Percentiles rank a stretch among this genome's conserved stretches.
Conservation (phyloP, 108 stramenopile species). For the Heterococcus sp. region DNA sequence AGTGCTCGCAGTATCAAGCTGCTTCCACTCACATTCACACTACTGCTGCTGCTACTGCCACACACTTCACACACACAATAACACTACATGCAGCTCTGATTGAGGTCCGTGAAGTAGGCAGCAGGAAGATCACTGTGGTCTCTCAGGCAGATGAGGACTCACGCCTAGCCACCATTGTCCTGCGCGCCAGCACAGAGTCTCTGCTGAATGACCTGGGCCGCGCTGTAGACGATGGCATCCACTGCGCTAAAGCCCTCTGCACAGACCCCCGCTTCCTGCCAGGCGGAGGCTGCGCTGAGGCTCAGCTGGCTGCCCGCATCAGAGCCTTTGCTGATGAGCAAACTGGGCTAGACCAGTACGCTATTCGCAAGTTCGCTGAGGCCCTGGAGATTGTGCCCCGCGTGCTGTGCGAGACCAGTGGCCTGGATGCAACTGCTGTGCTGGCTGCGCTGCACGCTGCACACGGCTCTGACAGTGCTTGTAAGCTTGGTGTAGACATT, state of each 20-base stretch:
- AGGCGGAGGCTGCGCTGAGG: slow-evolving; percentile 91
- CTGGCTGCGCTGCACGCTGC: slow-evolving; percentile 76
- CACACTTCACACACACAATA: too few relatives aligned
- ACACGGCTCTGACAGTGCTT: slow-evolving; percentile 45
- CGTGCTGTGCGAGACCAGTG: slow-evolving; percentile 92
- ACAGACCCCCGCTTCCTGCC: slow-evolving; percentile 82
- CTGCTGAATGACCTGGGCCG: slow-evolving; percentile 92
- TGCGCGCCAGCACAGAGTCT: slow-evolving; percentile 84
- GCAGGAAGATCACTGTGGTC: slow-evolving; percentile 85
- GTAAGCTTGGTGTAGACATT: not conserved
- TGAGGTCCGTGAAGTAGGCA: slow-evolving; percentile 83
- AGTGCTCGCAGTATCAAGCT: too few relatives aligned
- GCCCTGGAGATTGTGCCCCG: slow-evolving; percentile 90
- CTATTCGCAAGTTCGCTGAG: slow-evolving; percentile 92
- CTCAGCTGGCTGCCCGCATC: slow-evolving; percentile 78
- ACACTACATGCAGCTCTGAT: too few relatives aligned
- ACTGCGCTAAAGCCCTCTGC: slow-evolving; percentile 78
- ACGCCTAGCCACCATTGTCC: slow-evolving; percentile 84
- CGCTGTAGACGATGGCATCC: slow-evolving; percentile 91
- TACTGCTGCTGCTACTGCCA: too few relatives aligned
- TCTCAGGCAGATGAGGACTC: slow-evolving; percentile 68
- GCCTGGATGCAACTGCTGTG: slow-evolving; percentile 75
- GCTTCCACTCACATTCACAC: too few relatives aligned
- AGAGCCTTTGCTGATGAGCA: slow-evolving; percentile 69
- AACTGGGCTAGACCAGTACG: slow-evolving; percentile 96